phyloP scores from a whole-genome alignment of 1,284 basidiomycete genomes.

The Athelia psychrophila region DNA sequence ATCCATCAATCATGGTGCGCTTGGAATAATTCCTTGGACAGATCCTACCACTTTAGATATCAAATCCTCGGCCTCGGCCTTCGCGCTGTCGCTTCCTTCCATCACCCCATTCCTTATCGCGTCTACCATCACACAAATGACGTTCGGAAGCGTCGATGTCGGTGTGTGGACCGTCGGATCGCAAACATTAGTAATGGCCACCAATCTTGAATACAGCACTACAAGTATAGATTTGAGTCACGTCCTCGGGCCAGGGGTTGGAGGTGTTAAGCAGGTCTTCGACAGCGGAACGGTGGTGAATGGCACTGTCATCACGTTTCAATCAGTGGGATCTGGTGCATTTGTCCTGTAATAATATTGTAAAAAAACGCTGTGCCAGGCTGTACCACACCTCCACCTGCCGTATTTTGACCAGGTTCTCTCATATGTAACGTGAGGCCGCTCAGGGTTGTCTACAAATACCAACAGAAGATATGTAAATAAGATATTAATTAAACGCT shows the following conservation, averaged over 20 bases:
- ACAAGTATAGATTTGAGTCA: slow-evolving; percentile 24
- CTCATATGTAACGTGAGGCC: no score
- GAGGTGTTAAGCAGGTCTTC: slow-evolving; percentile 27
- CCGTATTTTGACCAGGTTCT: no score
- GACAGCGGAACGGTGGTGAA: slow-evolving; percentile 28
- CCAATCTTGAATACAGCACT: slow-evolving; percentile 36
- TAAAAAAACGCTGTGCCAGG: no score
- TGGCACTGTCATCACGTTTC: slow-evolving; percentile 24
- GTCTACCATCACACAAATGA: slow-evolving; percentile 33
- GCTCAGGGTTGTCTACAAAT: no score
- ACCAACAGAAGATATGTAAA: no score
- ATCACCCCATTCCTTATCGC: slow-evolving; percentile 37
- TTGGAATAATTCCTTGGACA: slow-evolving; percentile 63
- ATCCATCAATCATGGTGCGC: slow-evolving; percentile 68
- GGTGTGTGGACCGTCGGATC: slow-evolving; percentile 39
- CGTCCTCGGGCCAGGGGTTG: slow-evolving; percentile 14
- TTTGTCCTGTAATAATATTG: slow-evolving; percentile 25
- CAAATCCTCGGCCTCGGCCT: slow-evolving; percentile 49
- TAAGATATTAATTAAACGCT: no score
- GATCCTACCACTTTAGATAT: slow-evolving; percentile 64
- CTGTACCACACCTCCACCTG: no score
- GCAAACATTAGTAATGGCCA: slow-evolving; percentile 39
- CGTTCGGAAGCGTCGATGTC: slow-evolving; percentile 35
- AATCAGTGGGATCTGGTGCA: slow-evolving; percentile 32
- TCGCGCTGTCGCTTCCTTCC: slow-evolving; percentile 42